Base-by-base conservation (phyloP, 2,329 filamentous ascomycete genomes). In the Cryphonectria parasitica region DNA sequence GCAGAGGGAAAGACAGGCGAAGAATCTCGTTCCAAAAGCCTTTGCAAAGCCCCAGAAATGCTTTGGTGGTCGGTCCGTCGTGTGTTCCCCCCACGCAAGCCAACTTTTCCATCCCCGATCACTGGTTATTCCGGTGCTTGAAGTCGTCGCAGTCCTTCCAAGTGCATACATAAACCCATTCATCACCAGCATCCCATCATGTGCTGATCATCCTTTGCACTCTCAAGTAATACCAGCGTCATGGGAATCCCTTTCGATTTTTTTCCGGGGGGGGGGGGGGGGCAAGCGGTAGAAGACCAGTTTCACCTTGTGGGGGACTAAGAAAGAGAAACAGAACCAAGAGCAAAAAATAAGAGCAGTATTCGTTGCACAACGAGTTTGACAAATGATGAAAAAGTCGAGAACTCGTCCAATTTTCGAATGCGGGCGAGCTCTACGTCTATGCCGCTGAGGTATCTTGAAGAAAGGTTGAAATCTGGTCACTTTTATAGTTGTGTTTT, bases 361-460 rank as follows among this genome's bases (percentile, higher is more conserved):
- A 69, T 61, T 52, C 62, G 68, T 62, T 62, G 68, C n/a, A 49
- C 56, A 58, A 63, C 22, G 63, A 61, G 64, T 43, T 69, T 66
- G 36, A 68, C 10, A 56, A 64, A 67, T 66, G 17, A 66, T 65
- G 45, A 65, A 68, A 60, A 60, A 54, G 71, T 69, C 66, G 67
- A 63, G 52, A 63, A 54, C 74, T 75, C 76, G 76, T 77, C 77
- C 74, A 75, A 74, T 75, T 31, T 68, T 68, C 60, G 75, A 77
- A 77, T 78, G 78, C 74, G 74, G 76, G 77, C 77, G 76, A 78
- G 77, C 78, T 74, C 76, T 77, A 78, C 76, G 78, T 84, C 83
- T 84, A 84, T 83, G 78, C 78, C 78, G 78, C 74, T 76, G 77
- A 84, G 83, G 84, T 85, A 85, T 86, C 84, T 84, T 84, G 80